Conservation (phyloP, 495 filamentous ascomycete species). For the Tuber borchii region DNA sequence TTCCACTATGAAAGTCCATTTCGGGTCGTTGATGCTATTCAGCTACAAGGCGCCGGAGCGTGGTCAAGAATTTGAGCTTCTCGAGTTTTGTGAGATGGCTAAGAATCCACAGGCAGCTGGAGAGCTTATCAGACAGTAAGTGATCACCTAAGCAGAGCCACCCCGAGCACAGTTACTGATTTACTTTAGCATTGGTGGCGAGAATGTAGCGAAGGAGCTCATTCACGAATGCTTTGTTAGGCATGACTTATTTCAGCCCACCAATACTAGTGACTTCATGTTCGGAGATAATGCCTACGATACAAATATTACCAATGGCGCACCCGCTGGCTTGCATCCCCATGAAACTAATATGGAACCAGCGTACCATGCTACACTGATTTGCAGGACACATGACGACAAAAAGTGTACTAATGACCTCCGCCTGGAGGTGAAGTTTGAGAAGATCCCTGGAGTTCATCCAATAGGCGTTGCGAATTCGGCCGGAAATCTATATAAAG, state of each 20-base stretch:
- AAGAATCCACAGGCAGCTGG: conserved; percentile 22
- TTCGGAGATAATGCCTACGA: conserved; percentile 25
- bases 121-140: conserved; percentile 37
- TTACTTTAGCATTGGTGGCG: conserved; percentile 25
- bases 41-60: conserved; percentile 20
- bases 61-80: conserved; percentile 14
- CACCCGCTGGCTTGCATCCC: neutral
- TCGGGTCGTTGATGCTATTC: conserved; percentile 37
- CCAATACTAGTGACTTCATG: conserved; percentile 24
- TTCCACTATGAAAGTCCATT: conserved; percentile 34
- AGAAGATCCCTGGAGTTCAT: conserved; percentile 30
- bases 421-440: conserved; percentile 36
- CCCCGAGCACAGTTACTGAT: conserved; percentile 8
- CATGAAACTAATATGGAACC: conserved; percentile 17
- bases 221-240: conserved; percentile 26
- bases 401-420: conserved; percentile 19
- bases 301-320: neutral
- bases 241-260: conserved; percentile 34
- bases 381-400: conserved; percentile 28
- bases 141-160: neutral
- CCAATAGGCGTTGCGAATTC: conserved; percentile 26
- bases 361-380: conserved; percentile 28
- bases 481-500: conserved; percentile 26
- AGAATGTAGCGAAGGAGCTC: conserved; percentile 32
- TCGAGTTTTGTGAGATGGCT: conserved; percentile 25